Conservation (phyloP, 2,329 filamentous ascomycete genomes). For the Arthrobotrys sinensis region DNA sequence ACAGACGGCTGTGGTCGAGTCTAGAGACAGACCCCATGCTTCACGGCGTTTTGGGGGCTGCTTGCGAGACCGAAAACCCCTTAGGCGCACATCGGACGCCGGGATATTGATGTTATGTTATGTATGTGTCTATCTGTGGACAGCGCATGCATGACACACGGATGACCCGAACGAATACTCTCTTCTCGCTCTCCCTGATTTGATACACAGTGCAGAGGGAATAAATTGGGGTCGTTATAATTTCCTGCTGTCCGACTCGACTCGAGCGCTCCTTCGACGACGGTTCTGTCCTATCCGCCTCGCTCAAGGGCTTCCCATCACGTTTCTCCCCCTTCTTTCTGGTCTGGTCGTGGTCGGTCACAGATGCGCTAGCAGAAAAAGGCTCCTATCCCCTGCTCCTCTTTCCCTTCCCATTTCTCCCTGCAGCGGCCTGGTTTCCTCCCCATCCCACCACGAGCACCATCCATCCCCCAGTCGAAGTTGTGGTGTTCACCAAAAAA, state of each 20-base stretch:
- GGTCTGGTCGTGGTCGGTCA: constrained; percentile 50
- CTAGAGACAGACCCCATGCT: constrained; percentile 43
- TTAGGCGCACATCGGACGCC: constrained; percentile 52
- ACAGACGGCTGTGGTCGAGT: constrained; percentile 46
- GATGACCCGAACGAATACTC: constrained; percentile 45
- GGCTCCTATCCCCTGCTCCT: constrained; percentile 41
- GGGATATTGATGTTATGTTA: constrained; percentile 48
- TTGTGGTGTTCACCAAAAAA: constrained; percentile 58
- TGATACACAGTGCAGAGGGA: constrained; percentile 40
- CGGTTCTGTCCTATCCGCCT: constrained; percentile 13
- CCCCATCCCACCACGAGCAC: constrained; percentile 59
- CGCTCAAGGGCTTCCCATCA: constrained; percentile 34
- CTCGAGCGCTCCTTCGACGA: not conserved
- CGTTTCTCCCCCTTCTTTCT: constrained; percentile 37
- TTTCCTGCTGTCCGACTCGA: constrained; percentile 45
- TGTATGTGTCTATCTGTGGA: constrained; percentile 52
- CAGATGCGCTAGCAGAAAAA: constrained; percentile 52
- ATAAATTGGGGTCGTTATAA: constrained; percentile 33
- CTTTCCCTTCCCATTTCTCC: constrained; percentile 46
- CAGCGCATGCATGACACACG: constrained; percentile 48
- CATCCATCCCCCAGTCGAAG: constrained; percentile 47
- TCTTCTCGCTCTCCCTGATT: constrained; percentile 46
- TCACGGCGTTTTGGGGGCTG: constrained; percentile 58
- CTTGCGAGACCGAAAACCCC: constrained; percentile 38
- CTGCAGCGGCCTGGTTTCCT: constrained; percentile 53